Percentiles rank a stretch among this genome's conserved stretches.
Evolutionary conservation across 768 basidiomycete genomes (phyloP).

Genomic region (Aureoboletus auriporus): DNA sequence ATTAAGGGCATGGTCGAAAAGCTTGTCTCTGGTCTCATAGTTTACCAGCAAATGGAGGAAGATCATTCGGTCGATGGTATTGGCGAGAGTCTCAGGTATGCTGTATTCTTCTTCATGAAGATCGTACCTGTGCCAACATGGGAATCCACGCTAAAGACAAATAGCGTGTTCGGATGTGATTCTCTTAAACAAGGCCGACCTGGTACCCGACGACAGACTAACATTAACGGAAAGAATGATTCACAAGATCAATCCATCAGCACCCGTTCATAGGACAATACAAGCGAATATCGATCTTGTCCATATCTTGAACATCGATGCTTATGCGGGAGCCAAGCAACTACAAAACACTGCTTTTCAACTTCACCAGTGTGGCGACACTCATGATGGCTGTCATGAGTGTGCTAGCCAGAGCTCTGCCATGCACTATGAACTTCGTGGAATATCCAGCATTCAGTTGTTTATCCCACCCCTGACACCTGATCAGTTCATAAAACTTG

Average conservation of each 20-base stretch:
- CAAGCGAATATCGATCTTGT: conserved; percentile 71
- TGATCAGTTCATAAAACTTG: conserved; percentile 49
- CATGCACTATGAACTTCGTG: conserved; percentile 65
- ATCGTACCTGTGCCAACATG: not conserved
- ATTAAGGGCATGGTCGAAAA: conserved; percentile 26
- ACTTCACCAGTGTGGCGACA: conserved; percentile 33
- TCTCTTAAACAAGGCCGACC: conserved; percentile 87
- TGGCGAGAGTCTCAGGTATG: conserved; percentile 78
- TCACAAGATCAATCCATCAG: conserved; percentile 73
- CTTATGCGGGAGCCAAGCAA: conserved; percentile 57
- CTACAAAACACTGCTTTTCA: conserved; percentile 19
- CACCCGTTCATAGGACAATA: conserved; percentile 68
- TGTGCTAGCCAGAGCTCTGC: conserved; percentile 33
- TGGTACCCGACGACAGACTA: conserved; percentile 50
- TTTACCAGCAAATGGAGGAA: conserved; percentile 77
- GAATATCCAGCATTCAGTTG: conserved; percentile 81
- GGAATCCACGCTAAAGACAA: conserved; percentile 55
- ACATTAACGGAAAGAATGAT: conserved; percentile 55
- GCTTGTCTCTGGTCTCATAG: conserved; percentile 3
- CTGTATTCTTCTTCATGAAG: not conserved
- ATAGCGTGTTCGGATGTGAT: conserved; percentile 91
- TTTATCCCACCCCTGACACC: conserved; percentile 55
- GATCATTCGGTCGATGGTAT: conserved; percentile 59
- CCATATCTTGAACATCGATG: conserved; percentile 74
- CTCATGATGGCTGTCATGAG: conserved; percentile 24